phyloP scores from a whole-genome alignment of 495 filamentous ascomycete genomes.

The Bacidia gigantensis region DNA sequence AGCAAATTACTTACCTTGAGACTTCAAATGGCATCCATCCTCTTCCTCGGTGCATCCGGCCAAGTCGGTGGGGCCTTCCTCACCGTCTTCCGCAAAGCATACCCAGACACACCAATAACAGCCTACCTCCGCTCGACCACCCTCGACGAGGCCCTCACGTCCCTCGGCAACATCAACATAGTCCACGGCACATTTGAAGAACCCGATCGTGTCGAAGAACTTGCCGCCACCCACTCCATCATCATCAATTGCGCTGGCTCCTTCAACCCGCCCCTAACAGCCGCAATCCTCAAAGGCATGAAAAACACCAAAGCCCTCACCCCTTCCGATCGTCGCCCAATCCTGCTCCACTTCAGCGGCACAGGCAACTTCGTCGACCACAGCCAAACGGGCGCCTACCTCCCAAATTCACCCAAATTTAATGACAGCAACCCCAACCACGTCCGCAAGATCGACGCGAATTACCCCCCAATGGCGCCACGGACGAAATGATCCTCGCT shows the following conservation, averaged over 20 bases:
- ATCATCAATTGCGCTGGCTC: conserved; percentile 5
- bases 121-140: conserved; percentile 2
- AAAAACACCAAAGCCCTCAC: neutral
- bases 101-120: neutral
- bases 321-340: no score
- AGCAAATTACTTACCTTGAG: no score
- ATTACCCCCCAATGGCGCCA: conserved; percentile 6
- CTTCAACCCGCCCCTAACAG: conserved; percentile 2
- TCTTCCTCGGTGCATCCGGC: conserved; percentile 6
- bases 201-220: neutral
- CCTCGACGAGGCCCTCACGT: neutral
- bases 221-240: neutral
- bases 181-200: conserved; percentile 5
- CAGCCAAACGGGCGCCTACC: neutral
- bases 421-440: conserved; percentile 1
- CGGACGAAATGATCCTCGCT: conserved; percentile 1
- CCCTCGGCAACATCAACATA: neutral
- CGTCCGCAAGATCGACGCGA: neutral
- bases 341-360: conserved; percentile 7
- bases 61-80: conserved; percentile 7
- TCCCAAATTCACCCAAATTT: neutral
- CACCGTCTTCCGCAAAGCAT: neutral
- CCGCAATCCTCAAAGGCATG: conserved; percentile 5
- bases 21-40: neutral
- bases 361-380: conserved; percentile 5